Base-by-base conservation (phyloP, 306 rosid genomes). In the Medicago ruthenica region DNA sequence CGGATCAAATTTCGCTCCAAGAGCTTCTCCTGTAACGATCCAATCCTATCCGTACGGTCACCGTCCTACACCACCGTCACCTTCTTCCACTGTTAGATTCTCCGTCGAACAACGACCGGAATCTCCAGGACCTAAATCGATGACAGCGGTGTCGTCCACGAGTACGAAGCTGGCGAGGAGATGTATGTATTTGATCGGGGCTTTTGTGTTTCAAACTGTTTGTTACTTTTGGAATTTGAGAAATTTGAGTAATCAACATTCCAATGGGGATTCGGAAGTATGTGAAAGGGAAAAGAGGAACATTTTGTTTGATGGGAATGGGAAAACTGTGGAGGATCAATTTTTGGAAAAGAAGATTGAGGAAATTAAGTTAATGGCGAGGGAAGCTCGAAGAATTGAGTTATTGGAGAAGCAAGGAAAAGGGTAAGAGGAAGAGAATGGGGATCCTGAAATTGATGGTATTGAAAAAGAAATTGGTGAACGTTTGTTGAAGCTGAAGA, bases 321-420 rank as follows among this genome's bases (percentile, higher is more conserved):
- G 70, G 72, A 72, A 85, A 44, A 9, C 36, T 57, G 9, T 39
- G 65, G 83, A 79, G 50, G 78, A 71, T 47, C 73, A 62, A 41
- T 17, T 61, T 36, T 57, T 87, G 86, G 85, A 75, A n/a, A 86
- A 69, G 77, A 88, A 86, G 65, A 83, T 91, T n/a, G 89, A 91
- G 75, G 96, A 94, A 82, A 94, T 94, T 64, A 88, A 73, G 80
- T 70, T 78, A 39, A 85, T 94, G 97, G 98, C 97, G 1, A 85
- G 87, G 81, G 83, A 85, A 66, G 97, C 83, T 20, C 59, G 98
- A 51, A 84, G 54, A 81, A 58, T 55, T 31, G 98, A 94, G 86
- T 80, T 75, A 61, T 80, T 75, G 57, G 79, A 64, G 64, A 77
- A 79, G 76, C 21, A 10, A 22, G 77, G 37, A 64, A 71, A 83